phyloP scores from a whole-genome alignment of 2,329 filamentous ascomycete species.

The Botrytis pseudocinerea region DNA sequence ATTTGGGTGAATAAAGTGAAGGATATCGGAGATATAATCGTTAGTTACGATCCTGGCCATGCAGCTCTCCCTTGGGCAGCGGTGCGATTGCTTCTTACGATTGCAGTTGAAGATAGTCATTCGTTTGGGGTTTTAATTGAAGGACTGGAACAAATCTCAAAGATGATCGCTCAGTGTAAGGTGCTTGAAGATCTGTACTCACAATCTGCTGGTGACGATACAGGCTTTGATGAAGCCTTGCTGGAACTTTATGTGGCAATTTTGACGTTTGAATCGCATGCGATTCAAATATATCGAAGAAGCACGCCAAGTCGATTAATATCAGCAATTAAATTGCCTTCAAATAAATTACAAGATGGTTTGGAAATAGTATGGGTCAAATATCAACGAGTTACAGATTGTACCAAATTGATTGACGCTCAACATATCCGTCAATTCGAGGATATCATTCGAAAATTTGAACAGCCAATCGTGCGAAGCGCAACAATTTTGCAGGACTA shows the following conservation, averaged over 20 bases:
- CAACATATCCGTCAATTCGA: neutral
- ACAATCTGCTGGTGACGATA: neutral
- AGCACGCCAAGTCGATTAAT: neutral
- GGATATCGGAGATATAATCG: neutral
- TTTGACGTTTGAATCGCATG: neutral
- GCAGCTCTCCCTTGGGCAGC: neutral
- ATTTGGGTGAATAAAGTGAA: neutral
- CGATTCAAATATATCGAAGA: neutral
- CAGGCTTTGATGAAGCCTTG: neutral
- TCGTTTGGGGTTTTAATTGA: neutral
- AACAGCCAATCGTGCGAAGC: neutral
- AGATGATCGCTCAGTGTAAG: neutral
- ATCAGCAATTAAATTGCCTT: neutral
- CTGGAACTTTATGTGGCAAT: neutral
- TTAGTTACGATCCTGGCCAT: neutral
- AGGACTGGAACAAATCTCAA: neutral
- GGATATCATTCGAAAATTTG: neutral
- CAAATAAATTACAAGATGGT: neutral
- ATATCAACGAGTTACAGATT: neutral
- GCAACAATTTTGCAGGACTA: neutral
- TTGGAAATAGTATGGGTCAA: neutral
- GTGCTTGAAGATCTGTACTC: neutral
- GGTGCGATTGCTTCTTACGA: neutral
- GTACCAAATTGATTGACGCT: neutral
- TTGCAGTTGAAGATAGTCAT: neutral